Conservation (phyloP, 176 grass and related monocot genomes). For the Tillandsia leiboldiana region DNA sequence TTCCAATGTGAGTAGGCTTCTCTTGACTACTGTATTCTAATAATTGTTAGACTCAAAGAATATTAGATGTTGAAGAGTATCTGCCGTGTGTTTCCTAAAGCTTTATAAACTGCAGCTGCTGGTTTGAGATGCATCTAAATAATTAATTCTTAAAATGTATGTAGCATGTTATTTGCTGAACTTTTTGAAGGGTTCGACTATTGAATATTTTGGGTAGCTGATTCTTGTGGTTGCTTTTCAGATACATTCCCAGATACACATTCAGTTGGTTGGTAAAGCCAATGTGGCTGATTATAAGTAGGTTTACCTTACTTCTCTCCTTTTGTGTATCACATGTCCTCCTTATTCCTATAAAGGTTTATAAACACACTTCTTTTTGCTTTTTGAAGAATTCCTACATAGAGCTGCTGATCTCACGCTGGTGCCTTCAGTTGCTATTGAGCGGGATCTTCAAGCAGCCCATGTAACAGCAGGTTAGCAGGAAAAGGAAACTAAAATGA, state of each 20-base stretch:
- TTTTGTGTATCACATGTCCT: not conserved
- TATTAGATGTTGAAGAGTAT: not conserved
- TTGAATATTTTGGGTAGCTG: slow-evolving; percentile 14
- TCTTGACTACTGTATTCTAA: not conserved
- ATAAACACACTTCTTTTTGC: slow-evolving; percentile 7
- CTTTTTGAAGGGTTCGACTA: not conserved
- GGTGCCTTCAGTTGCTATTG: slow-evolving; percentile 77
- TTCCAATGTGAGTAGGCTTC: slow-evolving; percentile 54
- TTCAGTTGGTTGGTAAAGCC: slow-evolving; percentile 94
- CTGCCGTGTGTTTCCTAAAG: not conserved
- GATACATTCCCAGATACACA: slow-evolving; percentile 90
- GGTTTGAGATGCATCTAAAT: too few relatives aligned
- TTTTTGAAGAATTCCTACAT: slow-evolving; percentile 67
- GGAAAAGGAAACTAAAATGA: not conserved
- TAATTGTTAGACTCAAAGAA: slow-evolving; percentile 4
- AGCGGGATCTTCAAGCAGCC: slow-evolving; percentile 73
- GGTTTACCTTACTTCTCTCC: slow-evolving; percentile 16
- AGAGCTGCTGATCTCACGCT: slow-evolving; percentile 72
- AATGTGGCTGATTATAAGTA: slow-evolving; percentile 92
- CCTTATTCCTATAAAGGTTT: slow-evolving; percentile 7
- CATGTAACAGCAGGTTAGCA: slow-evolving; percentile 68
- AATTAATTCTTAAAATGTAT: too few relatives aligned
- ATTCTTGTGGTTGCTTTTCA: slow-evolving; percentile 28
- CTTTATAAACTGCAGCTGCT: too few relatives aligned
- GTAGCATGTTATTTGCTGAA: not conserved